Evolutionary conservation across 495 filamentous ascomycete species (phyloP).

Genomic region (Hyaloscypha finlandica): DNA sequence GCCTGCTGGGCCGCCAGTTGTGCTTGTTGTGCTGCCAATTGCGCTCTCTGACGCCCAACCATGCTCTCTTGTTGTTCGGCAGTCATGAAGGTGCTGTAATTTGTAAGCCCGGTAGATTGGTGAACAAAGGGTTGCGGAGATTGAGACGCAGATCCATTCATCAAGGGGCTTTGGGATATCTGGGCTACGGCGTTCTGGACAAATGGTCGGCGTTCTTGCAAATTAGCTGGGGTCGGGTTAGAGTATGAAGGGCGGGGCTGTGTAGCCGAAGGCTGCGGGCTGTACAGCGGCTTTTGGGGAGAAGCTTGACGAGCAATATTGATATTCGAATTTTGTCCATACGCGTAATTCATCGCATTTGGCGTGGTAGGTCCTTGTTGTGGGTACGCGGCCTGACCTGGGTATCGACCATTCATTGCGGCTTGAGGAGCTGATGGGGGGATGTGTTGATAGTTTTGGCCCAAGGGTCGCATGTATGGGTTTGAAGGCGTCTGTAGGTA

Average conservation of each 20-base stretch:
- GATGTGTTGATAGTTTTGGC: constrained; percentile 26
- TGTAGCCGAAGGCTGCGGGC: constrained; percentile 21
- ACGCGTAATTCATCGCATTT: constrained; percentile 30
- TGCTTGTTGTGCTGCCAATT: constrained; percentile 31
- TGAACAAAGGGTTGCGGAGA: constrained; percentile 21
- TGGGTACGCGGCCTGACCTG: constrained; percentile 15
- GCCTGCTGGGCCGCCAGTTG: constrained; percentile 31
- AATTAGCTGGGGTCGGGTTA: constrained; percentile 22
- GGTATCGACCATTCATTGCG: constrained; percentile 30
- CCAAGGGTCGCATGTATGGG: constrained; percentile 21
- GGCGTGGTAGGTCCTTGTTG: constrained; percentile 25
- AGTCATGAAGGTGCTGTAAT: constrained; percentile 32
- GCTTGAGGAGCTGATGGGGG: constrained; percentile 22
- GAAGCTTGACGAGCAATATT: constrained; percentile 28
- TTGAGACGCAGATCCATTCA: constrained; percentile 28
- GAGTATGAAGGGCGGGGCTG: constrained; percentile 24
- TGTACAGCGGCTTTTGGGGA: constrained; percentile 31
- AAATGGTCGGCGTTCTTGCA: constrained; percentile 22
- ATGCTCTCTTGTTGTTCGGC: constrained; percentile 30
- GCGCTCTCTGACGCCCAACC: constrained; percentile 33
- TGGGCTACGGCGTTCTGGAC: constrained; percentile 16
- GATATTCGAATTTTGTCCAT: constrained; percentile 20
- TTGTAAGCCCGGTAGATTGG: constrained; percentile 16
- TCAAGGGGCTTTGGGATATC: constrained; percentile 9
- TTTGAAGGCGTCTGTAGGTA: constrained; percentile 21